phyloP scores from a whole-genome alignment of 1,284 basidiomycete genomes.

The Ganoderma sp. region DNA sequence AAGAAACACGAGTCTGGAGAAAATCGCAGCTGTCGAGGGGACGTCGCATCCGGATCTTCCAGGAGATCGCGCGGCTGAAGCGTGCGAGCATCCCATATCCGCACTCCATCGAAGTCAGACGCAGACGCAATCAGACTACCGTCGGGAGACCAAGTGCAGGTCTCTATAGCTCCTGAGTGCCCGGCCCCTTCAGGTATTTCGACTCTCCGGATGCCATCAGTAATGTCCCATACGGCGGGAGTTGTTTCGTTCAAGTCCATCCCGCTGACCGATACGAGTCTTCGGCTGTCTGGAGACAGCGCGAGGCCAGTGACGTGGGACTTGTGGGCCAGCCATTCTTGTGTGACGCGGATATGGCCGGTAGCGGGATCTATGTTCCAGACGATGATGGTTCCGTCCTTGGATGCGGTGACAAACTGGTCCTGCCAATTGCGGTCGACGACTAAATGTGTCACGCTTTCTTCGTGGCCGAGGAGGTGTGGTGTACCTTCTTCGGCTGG shows the following conservation, averaged over 20 bases:
- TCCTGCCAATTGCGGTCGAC: background rate
- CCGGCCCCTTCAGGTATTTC: background rate
- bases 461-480: background rate
- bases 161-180: background rate
- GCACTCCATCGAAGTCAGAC: background rate
- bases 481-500: background rate
- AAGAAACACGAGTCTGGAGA: background rate
- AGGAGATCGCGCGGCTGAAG: background rate
- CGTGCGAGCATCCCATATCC: constrained; percentile 1
- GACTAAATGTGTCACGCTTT: background rate
- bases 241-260: too few species aligned
- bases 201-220: background rate
- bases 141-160: constrained; percentile 4
- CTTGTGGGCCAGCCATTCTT: background rate
- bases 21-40: background rate
- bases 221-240: background rate
- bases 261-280: background rate
- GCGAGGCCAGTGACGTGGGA: background rate
- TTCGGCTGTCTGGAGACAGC: background rate
- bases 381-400: background rate
- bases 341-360: background rate
- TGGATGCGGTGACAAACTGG: background rate
- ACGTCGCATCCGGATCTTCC: too few species aligned
- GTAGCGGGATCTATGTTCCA: background rate
- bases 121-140: background rate